A percentile compares a stretch with the other conserved stretches of the same genome.
Evolutionary conservation across 1,284 basidiomycete genomes (phyloP).

Genomic region (Ustilago shanxiensis): DNA sequence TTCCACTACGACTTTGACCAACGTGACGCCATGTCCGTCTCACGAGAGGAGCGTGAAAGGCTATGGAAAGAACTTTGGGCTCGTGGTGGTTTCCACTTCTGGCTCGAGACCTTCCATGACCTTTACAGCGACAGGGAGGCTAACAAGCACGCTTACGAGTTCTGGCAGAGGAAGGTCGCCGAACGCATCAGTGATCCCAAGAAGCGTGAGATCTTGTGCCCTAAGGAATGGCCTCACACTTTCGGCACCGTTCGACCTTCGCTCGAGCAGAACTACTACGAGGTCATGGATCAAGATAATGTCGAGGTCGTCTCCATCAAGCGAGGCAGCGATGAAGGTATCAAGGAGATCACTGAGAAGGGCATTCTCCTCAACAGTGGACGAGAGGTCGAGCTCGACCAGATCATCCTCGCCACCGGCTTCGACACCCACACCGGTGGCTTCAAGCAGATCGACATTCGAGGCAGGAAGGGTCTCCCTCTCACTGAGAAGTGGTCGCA

Average conservation of each 20-base stretch:
- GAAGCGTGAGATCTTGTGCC: conserved; percentile 57
- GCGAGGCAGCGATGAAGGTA: conserved; percentile 60
- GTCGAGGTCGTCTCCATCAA: conserved; percentile 73
- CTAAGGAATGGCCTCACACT: conserved; percentile 54
- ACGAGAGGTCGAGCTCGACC: conserved; percentile 54
- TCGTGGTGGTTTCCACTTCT: conserved; percentile 51
- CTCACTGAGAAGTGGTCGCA: conserved; percentile 57
- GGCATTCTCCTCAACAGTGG: conserved; percentile 74
- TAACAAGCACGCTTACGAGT: conserved; percentile 55
- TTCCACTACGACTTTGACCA: conserved; percentile 59
- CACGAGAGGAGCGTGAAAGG: conserved; percentile 47
- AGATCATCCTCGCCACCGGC: conserved; percentile 67
- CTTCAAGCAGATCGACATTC: conserved; percentile 58
- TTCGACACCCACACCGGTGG: conserved; percentile 68
- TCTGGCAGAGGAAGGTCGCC: conserved; percentile 57
- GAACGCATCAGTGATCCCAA: conserved; percentile 52
- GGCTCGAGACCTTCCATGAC: conserved; percentile 58
- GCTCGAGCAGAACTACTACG: conserved; percentile 60
- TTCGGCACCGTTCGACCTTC: conserved; percentile 59
- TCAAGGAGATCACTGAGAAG: conserved; percentile 72
- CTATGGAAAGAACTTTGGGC: conserved; percentile 52
- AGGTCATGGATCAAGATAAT: conserved; percentile 74
- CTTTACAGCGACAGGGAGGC: conserved; percentile 48
- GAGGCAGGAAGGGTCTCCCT: conserved; percentile 43
- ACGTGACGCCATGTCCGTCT: conserved; percentile 35